Conservation (phyloP, 352 stramenopile species). For the Aphanomyces stellatus region DNA sequence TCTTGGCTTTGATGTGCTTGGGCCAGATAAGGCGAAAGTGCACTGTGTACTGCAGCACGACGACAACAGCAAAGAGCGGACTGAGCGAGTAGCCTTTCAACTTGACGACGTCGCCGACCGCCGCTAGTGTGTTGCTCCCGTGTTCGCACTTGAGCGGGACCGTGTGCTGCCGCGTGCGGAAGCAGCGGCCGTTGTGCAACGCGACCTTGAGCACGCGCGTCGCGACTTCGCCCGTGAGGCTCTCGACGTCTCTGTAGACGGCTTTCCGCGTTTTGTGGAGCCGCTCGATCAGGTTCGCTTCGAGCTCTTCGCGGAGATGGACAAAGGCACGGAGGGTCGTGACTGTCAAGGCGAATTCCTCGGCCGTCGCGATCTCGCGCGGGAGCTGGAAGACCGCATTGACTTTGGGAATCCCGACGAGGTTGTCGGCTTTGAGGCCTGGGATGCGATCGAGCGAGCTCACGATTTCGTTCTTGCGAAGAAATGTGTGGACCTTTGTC, state of each 20-base stretch:
- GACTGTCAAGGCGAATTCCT: constrained; percentile 51
- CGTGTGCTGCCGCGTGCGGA: constrained; percentile 52
- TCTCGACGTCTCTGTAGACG: constrained; percentile 37
- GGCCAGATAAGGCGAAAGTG: constrained; percentile 72
- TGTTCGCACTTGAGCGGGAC: constrained; percentile 60
- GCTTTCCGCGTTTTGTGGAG: constrained; percentile 54
- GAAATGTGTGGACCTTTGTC: constrained; percentile 38
- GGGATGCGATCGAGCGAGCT: constrained; percentile 63
- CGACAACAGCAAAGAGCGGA: constrained; percentile 64
- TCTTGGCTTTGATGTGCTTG: constrained; percentile 37
- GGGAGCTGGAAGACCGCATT: constrained; percentile 5
- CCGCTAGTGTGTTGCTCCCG: constrained; percentile 58
- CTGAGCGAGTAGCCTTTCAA: constrained; percentile 74
- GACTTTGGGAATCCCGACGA: constrained; percentile 25
- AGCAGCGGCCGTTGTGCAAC: constrained; percentile 83
- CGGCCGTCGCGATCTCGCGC: constrained; percentile 22
- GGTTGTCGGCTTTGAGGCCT: constrained; percentile 57
- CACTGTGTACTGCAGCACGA: constrained; percentile 81
- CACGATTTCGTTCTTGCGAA: constrained; percentile 85
- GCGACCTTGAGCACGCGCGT: constrained; percentile 73
- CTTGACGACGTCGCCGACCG: constrained; percentile 35
- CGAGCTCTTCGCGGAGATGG: constrained; percentile 59
- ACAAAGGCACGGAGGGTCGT: constrained; percentile 44
- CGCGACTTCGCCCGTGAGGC: constrained; percentile 57
- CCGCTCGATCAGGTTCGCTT: constrained; percentile 50